A percentile compares a stretch with the other conserved stretches of the same genome.
These are phyloP conservation scores for Tolypocladium ovalisporum DNA, from an alignment of 2,329 filamentous ascomycete species.

Conservation along the genomic window DNA sequence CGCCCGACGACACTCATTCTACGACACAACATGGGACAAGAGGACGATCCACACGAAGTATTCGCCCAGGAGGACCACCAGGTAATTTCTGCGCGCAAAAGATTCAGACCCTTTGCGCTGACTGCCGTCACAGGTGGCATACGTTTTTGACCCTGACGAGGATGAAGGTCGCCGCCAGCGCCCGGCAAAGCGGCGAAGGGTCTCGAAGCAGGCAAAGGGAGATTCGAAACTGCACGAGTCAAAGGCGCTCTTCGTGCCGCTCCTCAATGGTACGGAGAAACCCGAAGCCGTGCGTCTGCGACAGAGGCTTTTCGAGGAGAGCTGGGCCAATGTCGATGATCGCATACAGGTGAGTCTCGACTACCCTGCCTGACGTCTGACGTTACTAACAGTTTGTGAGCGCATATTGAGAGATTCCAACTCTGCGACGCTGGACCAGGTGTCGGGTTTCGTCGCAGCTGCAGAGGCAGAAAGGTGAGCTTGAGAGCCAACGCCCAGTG, in stretches of 20 bases:
- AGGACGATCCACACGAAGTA: conserved; percentile 5
- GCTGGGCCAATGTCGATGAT: conserved; percentile 54
- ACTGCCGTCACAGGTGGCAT: conserved; percentile 3
- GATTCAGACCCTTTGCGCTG: not conserved
- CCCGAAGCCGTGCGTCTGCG: conserved; percentile 39
- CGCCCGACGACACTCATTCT: not conserved
- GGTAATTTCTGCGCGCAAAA: conserved; percentile 13
- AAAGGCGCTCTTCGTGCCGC: conserved; percentile 31
- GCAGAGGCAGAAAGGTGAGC: conserved; percentile 20
- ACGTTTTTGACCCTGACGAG: conserved; percentile 30
- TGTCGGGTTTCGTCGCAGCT: conserved; percentile 42
- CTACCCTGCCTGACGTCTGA: not conserved
- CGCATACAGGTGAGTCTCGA: conserved; percentile 39
- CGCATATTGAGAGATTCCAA: conserved; percentile 49
- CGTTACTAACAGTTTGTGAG: conserved; percentile 18
- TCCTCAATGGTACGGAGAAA: conserved; percentile 45
- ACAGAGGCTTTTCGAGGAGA: conserved; percentile 45
- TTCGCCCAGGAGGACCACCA: conserved; percentile 34
- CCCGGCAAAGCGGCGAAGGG: conserved; percentile 47
- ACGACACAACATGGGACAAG: conserved; percentile 10
- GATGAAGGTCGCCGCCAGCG: conserved; percentile 22
- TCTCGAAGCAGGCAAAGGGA: conserved; percentile 27
- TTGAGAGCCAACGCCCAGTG: not conserved
- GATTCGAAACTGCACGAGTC: conserved; percentile 5
- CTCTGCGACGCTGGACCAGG: conserved; percentile 45